Percentiles rank a stretch among this genome's conserved stretches.
Conservation (phyloP, 2,329 filamentous ascomycete genomes). For the Sarocladium kiliense region DNA sequence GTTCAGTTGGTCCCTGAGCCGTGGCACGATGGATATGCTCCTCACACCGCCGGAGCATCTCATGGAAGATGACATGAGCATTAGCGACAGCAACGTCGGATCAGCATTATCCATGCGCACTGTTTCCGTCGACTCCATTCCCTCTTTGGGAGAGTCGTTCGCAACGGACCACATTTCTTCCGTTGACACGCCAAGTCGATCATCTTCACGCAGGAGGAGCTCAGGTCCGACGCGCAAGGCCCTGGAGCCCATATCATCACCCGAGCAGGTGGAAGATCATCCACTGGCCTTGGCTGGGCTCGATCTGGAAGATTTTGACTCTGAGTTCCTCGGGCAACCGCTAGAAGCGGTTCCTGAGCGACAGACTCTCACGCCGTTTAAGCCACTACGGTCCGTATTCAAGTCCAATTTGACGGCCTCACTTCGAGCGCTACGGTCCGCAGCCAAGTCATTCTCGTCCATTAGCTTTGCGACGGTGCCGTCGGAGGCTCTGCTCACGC, state of each 20-base stretch:
- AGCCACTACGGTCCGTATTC: slow-evolving; percentile 53
- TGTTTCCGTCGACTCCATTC: slow-evolving; percentile 55
- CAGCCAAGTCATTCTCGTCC: slow-evolving; percentile 57
- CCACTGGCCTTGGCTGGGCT: slow-evolving; percentile 40
- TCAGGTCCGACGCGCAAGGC: slow-evolving; percentile 40
- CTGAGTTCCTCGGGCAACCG: slow-evolving; percentile 18
- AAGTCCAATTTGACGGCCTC: slow-evolving; percentile 67
- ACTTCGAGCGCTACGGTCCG: slow-evolving; percentile 57
- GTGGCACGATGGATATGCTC: slow-evolving; percentile 53
- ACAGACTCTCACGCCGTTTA: slow-evolving; percentile 33
- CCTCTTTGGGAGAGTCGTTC: slow-evolving; percentile 52
- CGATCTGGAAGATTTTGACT: slow-evolving; percentile 43
- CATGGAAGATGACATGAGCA: slow-evolving; percentile 41
- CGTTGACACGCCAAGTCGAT: slow-evolving; percentile 41
- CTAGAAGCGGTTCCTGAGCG: slow-evolving; percentile 27
- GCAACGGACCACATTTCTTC: slow-evolving; percentile 45
- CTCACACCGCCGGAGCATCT: slow-evolving; percentile 56
- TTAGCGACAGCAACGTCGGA: slow-evolving; percentile 47
- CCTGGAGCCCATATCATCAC: slow-evolving; percentile 50
- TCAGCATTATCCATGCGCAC: slow-evolving; percentile 50
- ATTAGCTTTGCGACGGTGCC: slow-evolving; percentile 60
- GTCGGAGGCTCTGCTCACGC: slow-evolving; percentile 61
- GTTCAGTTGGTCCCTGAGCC: slow-evolving; percentile 47
- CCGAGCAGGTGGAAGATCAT: slow-evolving; percentile 45
- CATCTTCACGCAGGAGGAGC: slow-evolving; percentile 25